These are phyloP conservation scores for Taphrina flavorubra DNA, from an alignment of 1,139 yeast species.

Conservation along the genomic window DNA sequence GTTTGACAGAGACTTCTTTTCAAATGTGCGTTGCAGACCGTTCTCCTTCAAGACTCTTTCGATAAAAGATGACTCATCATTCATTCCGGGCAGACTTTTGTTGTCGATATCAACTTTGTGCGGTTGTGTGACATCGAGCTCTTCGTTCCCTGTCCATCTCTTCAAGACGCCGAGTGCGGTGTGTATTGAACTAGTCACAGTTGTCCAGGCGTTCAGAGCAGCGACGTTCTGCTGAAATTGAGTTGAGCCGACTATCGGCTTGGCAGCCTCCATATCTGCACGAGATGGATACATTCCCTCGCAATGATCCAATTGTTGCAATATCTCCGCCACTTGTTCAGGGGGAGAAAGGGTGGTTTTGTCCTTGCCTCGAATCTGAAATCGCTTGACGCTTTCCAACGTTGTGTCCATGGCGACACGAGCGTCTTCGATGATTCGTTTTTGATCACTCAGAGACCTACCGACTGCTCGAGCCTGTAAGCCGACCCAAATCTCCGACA, in stretches of 20 bases:
- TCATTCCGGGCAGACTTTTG: constrained; percentile 32
- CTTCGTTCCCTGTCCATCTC: constrained; percentile 81
- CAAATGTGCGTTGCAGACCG: constrained; percentile 71
- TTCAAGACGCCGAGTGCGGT: constrained; percentile 64
- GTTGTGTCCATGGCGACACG: constrained; percentile 76
- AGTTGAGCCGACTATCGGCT: constrained; percentile 69
- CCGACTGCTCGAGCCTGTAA: constrained; percentile 81
- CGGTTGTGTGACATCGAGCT: constrained; percentile 62
- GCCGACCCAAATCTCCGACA: constrained; percentile 80
- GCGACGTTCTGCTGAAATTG: constrained; percentile 72
- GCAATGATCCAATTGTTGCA: constrained; percentile 70
- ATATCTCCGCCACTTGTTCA: constrained; percentile 61
- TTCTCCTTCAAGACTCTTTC: constrained; percentile 86
- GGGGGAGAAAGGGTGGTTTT: constrained; percentile 48
- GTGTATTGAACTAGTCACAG: constrained; percentile 72
- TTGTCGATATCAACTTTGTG: constrained; percentile 46
- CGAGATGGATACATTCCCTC: constrained; percentile 80
- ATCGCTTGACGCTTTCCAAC: constrained; percentile 71
- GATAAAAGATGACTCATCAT: constrained; percentile 61
- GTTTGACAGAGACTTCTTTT: constrained; percentile 62
- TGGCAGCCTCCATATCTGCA: constrained; percentile 78
- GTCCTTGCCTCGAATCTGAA: constrained; percentile 59
- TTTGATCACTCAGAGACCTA: constrained; percentile 80
- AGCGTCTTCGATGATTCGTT: constrained; percentile 70
- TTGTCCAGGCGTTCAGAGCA: constrained; percentile 83